These are phyloP conservation scores for Triticum monococcum DNA, from an alignment of 176 grass and related monocot genomes.

Conservation along the genomic window DNA sequence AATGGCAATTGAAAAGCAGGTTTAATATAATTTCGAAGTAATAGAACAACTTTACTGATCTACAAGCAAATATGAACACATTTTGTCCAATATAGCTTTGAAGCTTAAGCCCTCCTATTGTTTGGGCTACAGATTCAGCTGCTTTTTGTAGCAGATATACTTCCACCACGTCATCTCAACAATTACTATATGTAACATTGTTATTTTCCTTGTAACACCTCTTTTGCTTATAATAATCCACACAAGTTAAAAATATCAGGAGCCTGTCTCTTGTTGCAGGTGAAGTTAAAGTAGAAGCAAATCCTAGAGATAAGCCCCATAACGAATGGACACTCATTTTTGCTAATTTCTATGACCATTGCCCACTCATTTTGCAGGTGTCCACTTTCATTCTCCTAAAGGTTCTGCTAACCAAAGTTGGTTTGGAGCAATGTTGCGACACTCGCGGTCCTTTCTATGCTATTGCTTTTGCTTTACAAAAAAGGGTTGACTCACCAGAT, in stretches of 20 bases:
- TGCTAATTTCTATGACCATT: not conserved
- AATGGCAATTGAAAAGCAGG: not conserved
- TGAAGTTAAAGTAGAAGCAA: not conserved
- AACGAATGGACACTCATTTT: not conserved
- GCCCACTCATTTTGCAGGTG: conserved; percentile 49
- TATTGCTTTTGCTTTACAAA: conserved; percentile 51
- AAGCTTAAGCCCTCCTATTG: too few relatives aligned
- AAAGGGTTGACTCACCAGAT: conserved; percentile 44
- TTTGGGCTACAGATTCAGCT: too few relatives aligned
- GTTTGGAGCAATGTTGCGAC: conserved; percentile 51
- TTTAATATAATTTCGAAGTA: not conserved
- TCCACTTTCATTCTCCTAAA: conserved; percentile 77
- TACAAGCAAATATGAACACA: not conserved
- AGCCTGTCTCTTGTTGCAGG: not conserved
- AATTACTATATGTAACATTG: not conserved
- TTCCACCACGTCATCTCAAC: not conserved
- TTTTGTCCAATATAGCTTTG: not conserved
- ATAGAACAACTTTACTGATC: not conserved
- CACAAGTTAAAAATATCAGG: not conserved
- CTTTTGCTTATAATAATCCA: conserved; percentile 8
- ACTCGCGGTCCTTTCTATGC: conserved; percentile 61
- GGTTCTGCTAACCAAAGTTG: conserved; percentile 63
- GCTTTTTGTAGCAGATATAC: conserved; percentile 16
- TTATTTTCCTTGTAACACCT: not conserved
- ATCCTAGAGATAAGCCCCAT: not conserved